Evolutionary conservation across 805 yeast genomes (phyloP).

Genomic region (Metschnikowia peoriensis): DNA sequence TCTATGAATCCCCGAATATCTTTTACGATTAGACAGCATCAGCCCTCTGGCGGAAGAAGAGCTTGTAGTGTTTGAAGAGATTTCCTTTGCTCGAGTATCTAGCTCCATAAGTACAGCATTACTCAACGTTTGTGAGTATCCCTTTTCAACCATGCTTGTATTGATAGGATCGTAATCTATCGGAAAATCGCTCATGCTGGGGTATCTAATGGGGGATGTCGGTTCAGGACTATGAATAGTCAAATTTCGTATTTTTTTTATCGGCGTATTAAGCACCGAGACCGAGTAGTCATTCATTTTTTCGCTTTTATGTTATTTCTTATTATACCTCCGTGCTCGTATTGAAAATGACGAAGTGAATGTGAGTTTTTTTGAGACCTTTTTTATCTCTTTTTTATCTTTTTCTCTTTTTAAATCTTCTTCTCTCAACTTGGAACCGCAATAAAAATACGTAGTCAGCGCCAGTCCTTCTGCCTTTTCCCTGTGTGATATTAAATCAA

Average conservation of each 20-base stretch:
- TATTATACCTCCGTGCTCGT: not conserved
- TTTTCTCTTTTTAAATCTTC: not conserved
- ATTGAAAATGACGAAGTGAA: no score
- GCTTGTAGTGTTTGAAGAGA: slow-evolving; percentile 10
- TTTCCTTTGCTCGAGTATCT: slow-evolving; percentile 20
- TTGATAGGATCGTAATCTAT: slow-evolving; percentile 10
- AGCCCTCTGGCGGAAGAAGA: slow-evolving; percentile 1
- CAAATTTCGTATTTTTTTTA: slow-evolving; percentile 34
- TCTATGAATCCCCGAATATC: slow-evolving; percentile 34
- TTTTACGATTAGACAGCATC: slow-evolving; percentile 16
- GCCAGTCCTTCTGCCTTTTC: no score
- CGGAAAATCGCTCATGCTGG: slow-evolving; percentile 16
- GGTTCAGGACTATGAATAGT: slow-evolving; percentile 31
- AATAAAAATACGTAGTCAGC: no score
- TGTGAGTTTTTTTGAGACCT: not conserved
- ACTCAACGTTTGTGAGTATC: slow-evolving; percentile 21
- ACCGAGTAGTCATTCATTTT: slow-evolving; percentile 16
- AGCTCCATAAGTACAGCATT: slow-evolving; percentile 17
- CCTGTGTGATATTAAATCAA: not conserved
- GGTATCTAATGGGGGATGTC: slow-evolving; percentile 15
- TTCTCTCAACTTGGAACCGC: not conserved
- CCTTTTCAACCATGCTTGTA: slow-evolving; percentile 17
- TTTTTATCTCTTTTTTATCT: not conserved
- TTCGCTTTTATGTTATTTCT: no score
- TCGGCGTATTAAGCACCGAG: slow-evolving; percentile 36